Conservation (phyloP, 345 rosid genomes). For the Citrus hindsii region DNA sequence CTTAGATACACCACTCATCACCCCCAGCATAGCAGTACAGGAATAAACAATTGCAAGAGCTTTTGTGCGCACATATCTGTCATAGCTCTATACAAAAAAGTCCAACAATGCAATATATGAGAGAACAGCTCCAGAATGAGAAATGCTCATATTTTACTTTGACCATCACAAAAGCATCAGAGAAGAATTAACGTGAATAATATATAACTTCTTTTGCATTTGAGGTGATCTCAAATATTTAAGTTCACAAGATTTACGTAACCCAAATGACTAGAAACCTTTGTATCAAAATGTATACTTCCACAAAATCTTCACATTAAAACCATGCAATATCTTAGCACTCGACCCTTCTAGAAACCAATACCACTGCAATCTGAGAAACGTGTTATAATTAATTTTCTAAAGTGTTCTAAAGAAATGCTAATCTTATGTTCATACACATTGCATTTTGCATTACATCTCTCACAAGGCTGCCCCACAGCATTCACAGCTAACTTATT, state of each 20-base stretch:
- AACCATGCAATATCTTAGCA: neutral
- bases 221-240: neutral
- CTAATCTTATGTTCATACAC: neutral
- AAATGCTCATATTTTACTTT: conserved; percentile 3
- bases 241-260: neutral
- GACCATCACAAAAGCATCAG: neutral
- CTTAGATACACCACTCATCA: conserved; percentile 82
- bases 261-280: neutral
- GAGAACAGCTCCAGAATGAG: conserved; percentile 7
- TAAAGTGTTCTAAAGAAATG: neutral
- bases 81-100: conserved; percentile 54
- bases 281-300: neutral
- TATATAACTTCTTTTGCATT: neutral
- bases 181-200: neutral
- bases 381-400: neutral
- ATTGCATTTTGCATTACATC: neutral
- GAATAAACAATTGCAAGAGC: conserved; percentile 83
- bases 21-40: conserved; percentile 71
- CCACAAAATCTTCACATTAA: neutral
- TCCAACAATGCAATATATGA: conserved; percentile 1
- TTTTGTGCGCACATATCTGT: conserved; percentile 63
- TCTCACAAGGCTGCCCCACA: neutral
- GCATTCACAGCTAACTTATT: neutral
- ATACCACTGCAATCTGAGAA: neutral
- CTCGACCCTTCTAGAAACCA: neutral